These are phyloP conservation scores for Auxenochlorella protothecoides DNA, from an alignment of 139 green algal species.

Conservation along the genomic window DNA sequence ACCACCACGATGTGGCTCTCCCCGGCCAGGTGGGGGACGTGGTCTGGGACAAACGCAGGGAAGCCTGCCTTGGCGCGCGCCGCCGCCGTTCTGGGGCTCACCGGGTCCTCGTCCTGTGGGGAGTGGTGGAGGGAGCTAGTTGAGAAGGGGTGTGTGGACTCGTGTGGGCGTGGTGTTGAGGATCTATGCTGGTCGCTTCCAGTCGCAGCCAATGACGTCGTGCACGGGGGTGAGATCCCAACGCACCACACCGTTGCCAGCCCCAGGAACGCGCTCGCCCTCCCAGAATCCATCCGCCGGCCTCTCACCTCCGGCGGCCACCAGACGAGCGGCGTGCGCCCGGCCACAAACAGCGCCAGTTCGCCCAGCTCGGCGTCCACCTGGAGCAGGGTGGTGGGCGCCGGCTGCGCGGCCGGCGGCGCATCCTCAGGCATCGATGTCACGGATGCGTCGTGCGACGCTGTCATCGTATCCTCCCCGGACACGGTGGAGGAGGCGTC, in stretches of 20 bases:
- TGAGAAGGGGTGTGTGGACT: too few relatives aligned
- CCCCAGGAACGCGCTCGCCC: too few relatives aligned
- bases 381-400: constrained; percentile 12
- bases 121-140: too few relatives aligned
- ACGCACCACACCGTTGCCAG: too few relatives aligned
- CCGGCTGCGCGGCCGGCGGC: neutral
- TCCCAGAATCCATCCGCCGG: too few relatives aligned
- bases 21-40: constrained; percentile 45
- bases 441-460: neutral
- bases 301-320: constrained; percentile 24
- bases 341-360: constrained; percentile 44
- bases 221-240: too few relatives aligned
- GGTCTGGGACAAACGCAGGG: neutral
- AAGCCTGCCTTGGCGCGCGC: neutral
- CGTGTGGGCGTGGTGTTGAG: too few relatives aligned
- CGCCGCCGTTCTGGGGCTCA: neutral
- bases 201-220: too few relatives aligned
- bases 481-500: constrained; percentile 15
- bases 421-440: neutral
- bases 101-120: neutral
- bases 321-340: constrained; percentile 33
- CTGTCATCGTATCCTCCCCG: neutral
- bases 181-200: too few relatives aligned
- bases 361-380: constrained; percentile 43
- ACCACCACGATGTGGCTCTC: constrained; percentile 31